A percentile compares a stretch with the other conserved stretches of the same genome.
phyloP scores from a whole-genome alignment of 345 rosid species.

The Gynandropsis gynandra region DNA sequence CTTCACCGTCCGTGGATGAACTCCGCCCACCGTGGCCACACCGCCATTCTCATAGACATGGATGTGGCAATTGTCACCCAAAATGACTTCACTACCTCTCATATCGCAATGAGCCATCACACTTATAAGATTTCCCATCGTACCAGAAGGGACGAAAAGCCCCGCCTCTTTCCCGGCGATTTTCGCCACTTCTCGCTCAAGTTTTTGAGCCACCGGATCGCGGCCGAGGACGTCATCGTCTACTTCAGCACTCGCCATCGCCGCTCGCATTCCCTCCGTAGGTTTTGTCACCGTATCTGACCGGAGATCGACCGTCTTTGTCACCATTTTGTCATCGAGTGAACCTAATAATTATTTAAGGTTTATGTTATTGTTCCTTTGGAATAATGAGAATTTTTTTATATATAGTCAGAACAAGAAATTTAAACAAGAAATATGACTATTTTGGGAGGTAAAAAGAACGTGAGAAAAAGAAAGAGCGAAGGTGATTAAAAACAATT shows the following conservation, averaged over 20 bases:
- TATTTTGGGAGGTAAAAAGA: too few species aligned
- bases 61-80: constrained; percentile 73
- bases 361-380: too few species aligned
- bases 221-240: constrained; percentile 71
- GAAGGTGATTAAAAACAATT: too few species aligned
- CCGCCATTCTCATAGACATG: constrained; percentile 88
- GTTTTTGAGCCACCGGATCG: constrained; percentile 62
- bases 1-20: constrained; percentile 71
- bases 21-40: constrained; percentile 77
- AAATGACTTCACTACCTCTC: constrained; percentile 89
- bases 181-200: constrained; percentile 72
- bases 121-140: constrained; percentile 93
- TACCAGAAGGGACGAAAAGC: constrained; percentile 84
- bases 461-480: too few species aligned
- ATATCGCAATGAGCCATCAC: constrained; percentile 81
- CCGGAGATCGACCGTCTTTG: constrained; percentile 68
- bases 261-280: constrained; percentile 71
- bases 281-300: constrained; percentile 92
- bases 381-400: too few species aligned
- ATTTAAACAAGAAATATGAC: too few species aligned
- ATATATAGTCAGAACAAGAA: too few species aligned
- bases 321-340: constrained; percentile 48
- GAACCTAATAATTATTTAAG: too few species aligned
- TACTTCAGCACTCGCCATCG: constrained; percentile 83
- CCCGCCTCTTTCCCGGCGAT: constrained; percentile 81